These are phyloP conservation scores for Gamsiella multidivaricata DNA, from an alignment of 192 early-diverging fungal genomes.

Conservation along the genomic window DNA sequence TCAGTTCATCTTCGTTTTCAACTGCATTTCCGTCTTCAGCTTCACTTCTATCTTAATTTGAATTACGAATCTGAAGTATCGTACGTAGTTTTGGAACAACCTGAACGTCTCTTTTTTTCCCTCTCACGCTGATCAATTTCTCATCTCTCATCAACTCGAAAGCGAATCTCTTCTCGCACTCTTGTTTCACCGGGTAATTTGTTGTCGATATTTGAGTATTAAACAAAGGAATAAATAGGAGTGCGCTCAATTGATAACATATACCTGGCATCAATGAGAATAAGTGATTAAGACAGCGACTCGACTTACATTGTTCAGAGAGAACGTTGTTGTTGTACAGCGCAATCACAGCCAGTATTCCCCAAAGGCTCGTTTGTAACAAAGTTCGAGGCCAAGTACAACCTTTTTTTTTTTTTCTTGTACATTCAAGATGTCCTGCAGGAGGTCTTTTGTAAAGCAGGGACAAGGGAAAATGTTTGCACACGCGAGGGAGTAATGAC, in stretches of 20 bases:
- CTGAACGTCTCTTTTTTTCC: conserved; percentile 6
- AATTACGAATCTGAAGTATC: conserved; percentile 1
- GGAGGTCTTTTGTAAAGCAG: not conserved
- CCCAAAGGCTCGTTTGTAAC: conserved; percentile 7
- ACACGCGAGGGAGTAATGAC: no score
- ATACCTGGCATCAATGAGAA: no score
- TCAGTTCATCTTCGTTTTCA: not conserved
- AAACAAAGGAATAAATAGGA: no score
- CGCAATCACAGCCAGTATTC: conserved; percentile 3
- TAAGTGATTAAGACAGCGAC: no score
- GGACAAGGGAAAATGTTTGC: no score
- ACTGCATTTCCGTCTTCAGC: not conserved
- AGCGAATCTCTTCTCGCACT: conserved; percentile 1
- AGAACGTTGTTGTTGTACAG: no score
- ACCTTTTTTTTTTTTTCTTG: not conserved
- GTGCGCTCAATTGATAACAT: no score
- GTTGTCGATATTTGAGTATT: no score
- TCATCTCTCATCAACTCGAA: not conserved
- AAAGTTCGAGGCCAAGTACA: not conserved
- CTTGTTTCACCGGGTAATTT: no score
- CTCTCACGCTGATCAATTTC: not conserved
- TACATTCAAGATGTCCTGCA: not conserved
- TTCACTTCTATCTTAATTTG: not conserved
- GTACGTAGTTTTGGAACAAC: conserved; percentile 1
- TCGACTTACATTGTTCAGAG: not conserved